Evolutionary conservation across 257 asterid genomes (phyloP), one percentile per base, ranked within the genome.

Genomic region (Nemophila menziesii): DNA sequence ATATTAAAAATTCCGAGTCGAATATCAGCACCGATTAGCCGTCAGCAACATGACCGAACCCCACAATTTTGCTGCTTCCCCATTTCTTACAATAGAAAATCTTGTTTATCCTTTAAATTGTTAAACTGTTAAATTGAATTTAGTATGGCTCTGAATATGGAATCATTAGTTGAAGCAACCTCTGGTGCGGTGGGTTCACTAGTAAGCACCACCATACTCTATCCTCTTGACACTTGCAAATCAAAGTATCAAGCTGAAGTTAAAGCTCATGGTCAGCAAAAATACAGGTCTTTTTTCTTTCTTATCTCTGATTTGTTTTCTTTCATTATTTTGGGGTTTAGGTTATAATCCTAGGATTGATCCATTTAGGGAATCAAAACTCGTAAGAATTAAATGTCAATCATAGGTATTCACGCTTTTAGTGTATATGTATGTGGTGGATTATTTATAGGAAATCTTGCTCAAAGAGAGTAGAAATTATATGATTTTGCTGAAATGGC

Each of bases 161-260:
- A 87, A 49, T 77, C 93, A 9, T 7, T 80, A 41, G 82, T 73
- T 45, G 97, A 87, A 67, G 97, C 97, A 48, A 67, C 93, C 5
- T 73, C 97, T 6, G 97, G 95, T 44, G 97, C 97, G 27, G 61
- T 87, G 50, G 97, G 97, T 52, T 57, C 97, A 39, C 77, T 87
- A 59, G 73, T 79, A 23, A 87, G 97, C 68, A 87, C 93, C 63
- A 77, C 97, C 55, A 47, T 87, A 44, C 38, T 87, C 66, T 87
- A 87, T 56, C 97, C 97, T 16, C 70, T 87, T 11, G 97, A 87
- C 38, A 87, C 97, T 53, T 82, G 94, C 76, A 87, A 87, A 68
- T 72, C 81, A n/a, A 87, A 82, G 63, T 87, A 74, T 43, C 97
- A 87, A 71, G 95, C 97, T 59, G 97, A 87, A 42, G 74, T 80